Evolutionary conservation across 192 early-diverging fungal species (phyloP), one percentile per base, ranked within the genome.

Genomic region (Coemansia sp.): DNA sequence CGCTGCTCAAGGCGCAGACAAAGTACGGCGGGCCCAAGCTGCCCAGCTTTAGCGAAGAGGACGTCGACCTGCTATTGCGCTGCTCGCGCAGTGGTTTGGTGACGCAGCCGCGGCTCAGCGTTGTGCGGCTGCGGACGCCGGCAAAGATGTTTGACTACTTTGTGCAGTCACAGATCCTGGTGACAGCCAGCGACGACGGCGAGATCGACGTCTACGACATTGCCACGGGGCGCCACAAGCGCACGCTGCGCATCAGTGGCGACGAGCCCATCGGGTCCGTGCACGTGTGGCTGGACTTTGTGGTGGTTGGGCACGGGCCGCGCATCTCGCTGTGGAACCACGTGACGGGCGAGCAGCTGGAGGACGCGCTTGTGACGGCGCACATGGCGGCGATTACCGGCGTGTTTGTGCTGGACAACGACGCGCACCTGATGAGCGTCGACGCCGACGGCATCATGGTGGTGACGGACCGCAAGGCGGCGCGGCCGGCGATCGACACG

Each of bases 371-470:
- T 50, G 30, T 17, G 10, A 76, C 72, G 20, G 49, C 66, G 37
- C 72, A 76, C 20, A 52, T 50, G 18, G 51, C 53, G 4, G 26
- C 24, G 2, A 70, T 76, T 19, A 70, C 57, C 9, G 65, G 61
- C 1, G 61, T 69, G 41, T 76, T 76, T 62, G 37, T 76, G 1
- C 53, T 76, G 44, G 72, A 76, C 45, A 60, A 76, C 22, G 72
- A 76, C 17, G 28, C 23, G 27, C 72, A 76, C 24, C 14, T 76
- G 52, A 27, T 76, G 48, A 65, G 67, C 14, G 46, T 76, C 22
- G 72, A 76, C 25, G 50, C 52, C 43, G 28, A 27, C 11, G 72
- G 72, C 13, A 58, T 70, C 15, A 50, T 70, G 39, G 61, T 63
- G 19, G 49, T 69, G 3, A 76, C 72, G 3, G 41, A 68, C 17